Base-by-base conservation (phyloP, 768 basidiomycete genomes). In the Rubroboletus satanas region DNA sequence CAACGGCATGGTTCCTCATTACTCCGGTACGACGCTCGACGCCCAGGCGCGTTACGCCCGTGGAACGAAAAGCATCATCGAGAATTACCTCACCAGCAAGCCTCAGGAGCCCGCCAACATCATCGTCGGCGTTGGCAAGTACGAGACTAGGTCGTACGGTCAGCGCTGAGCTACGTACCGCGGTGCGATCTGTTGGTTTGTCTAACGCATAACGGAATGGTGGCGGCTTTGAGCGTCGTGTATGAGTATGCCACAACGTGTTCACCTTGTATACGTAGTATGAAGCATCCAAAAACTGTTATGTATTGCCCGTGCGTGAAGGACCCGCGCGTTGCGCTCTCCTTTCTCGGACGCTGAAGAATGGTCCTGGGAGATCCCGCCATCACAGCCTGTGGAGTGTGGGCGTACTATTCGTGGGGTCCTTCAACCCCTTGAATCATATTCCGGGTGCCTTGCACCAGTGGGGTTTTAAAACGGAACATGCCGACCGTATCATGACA, bases 1-100 rank as follows among this genome's bases (percentile, higher is more conserved):
- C 23, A 95, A 97, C 73, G 92, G 88, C 64, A 93, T 94, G 83
- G 88, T 90, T 6, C 85, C 89, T 12, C 88, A 90, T 67, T 91
- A 90, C 75, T 89, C 87, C 61, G 91, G 93, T 37, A 93, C 91
- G 8, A 93, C 91, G 23, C 81, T 93, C 57, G 93, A 95, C 64
- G 92, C 93, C 2, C 93, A 95, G 74, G 80, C 78, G 29, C 87
- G 93, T 45, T 96, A 97, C 67, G 92, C 92, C 15, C 71, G 74
- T 43, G 91, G 90, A 14, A 77, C 82, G 28, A 82, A 75, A 74
- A 76, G 73, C 59, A 92, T 93, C 67, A 76, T 92, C 52, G 78
- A 84, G 53, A 87, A 88, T 72, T 93, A 84, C 74, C 63, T 90
- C 56, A 65, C 65, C 14, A 73, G 70, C 57, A 83, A 85, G 70